These are phyloP conservation scores for Diaporthe caulivora DNA, from an alignment of 2,329 filamentous ascomycete genomes.

Conservation along the genomic window DNA sequence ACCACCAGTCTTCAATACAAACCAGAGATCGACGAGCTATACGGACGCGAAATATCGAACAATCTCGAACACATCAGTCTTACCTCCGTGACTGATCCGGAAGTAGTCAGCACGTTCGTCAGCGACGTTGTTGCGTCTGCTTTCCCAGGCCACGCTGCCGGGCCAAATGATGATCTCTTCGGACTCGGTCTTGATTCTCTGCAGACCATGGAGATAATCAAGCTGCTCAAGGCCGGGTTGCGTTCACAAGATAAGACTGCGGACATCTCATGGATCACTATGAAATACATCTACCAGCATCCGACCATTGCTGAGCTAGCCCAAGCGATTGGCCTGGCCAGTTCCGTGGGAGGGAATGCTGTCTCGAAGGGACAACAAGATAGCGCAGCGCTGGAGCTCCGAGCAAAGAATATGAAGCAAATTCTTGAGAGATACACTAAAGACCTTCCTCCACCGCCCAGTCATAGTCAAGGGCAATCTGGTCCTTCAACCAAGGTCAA, in stretches of 20 bases:
- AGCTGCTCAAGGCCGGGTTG: constrained; percentile 37
- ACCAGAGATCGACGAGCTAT: constrained; percentile 4
- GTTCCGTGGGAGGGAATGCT: background rate
- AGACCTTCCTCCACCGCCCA: background rate
- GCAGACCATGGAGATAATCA: constrained; percentile 39
- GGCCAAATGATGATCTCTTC: constrained; percentile 39
- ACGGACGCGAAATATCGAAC: constrained; percentile 18
- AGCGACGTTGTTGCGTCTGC: constrained; percentile 32
- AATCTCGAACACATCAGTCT: constrained; percentile 19
- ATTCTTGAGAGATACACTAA: constrained; percentile 1
- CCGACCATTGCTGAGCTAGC: constrained; percentile 38
- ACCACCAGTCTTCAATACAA: constrained; percentile 9
- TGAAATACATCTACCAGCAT: constrained; percentile 39
- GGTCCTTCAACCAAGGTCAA: constrained; percentile 36
- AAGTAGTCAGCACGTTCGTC: constrained; percentile 23
- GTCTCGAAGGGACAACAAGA: background rate
- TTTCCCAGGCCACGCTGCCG: constrained; percentile 27
- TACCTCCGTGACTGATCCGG: background rate
- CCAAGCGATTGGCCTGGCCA: background rate
- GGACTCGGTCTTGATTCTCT: constrained; percentile 41
- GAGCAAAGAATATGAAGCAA: constrained; percentile 14
- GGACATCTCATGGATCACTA: constrained; percentile 30
- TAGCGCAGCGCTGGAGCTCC: background rate
- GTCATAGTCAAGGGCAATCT: background rate
- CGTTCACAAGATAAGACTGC: background rate